Conservation (phyloP, 2,329 filamentous ascomycete species). For the Mycosphaerella arachidis region DNA sequence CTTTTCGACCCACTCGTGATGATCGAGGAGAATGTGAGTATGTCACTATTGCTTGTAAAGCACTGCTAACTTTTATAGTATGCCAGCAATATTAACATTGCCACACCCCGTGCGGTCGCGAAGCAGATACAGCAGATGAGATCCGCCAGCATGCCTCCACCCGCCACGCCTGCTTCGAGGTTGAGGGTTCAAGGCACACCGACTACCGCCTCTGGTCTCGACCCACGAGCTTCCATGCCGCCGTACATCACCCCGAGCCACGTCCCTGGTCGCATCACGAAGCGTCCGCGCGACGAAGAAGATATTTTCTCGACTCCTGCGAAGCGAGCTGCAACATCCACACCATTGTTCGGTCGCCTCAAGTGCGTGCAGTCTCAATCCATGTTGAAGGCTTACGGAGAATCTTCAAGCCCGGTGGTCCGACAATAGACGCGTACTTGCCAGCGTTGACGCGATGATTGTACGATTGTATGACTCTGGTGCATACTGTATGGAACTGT, state of each 20-base stretch:
- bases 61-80: neutral
- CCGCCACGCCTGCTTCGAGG: neutral
- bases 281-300: neutral
- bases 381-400: neutral
- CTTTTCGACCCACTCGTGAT: constrained; percentile 28
- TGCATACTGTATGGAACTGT: too few relatives aligned
- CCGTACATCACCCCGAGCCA: neutral
- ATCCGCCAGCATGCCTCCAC: neutral
- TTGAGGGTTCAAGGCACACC: neutral
- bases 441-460: neutral
- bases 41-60: neutral
- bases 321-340: neutral
- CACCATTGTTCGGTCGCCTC: neutral
- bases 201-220: neutral
- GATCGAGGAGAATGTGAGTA: constrained; percentile 22
- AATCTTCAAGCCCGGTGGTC: neutral
- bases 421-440: neutral
- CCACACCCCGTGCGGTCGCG: neutral
- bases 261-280: neutral
- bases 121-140: neutral
- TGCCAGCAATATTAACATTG: neutral
- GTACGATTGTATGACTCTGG: neutral
- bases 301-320: neutral
- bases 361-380: neutral
- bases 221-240: neutral